A percentile compares a stretch with the other conserved stretches of the same genome.
These are phyloP conservation scores for Oryza meridionalis DNA, from an alignment of 176 grass and related monocot genomes.

Conservation along the genomic window DNA sequence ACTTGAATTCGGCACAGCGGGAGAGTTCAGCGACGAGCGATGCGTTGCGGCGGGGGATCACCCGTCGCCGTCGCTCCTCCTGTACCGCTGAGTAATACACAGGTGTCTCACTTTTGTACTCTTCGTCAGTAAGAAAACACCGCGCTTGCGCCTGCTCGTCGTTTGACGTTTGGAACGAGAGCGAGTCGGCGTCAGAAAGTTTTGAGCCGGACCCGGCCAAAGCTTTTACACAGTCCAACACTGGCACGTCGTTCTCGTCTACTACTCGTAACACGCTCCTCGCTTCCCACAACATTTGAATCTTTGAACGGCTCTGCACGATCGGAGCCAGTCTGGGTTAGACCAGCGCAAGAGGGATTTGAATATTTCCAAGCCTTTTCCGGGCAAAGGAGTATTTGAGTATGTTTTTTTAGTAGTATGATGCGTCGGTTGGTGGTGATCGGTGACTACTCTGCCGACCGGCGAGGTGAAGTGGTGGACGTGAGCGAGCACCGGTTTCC, in stretches of 20 bases:
- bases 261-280: neutral
- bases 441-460: neutral
- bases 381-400: neutral
- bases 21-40: slow-evolving; percentile 2
- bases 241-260: neutral
- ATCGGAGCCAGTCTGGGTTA: neutral
- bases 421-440: slow-evolving; percentile 24
- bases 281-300: neutral
- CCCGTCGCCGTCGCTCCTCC: slow-evolving; percentile 14
- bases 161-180: neutral
- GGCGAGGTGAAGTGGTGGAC: neutral
- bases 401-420: neutral
- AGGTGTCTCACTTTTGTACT: neutral
- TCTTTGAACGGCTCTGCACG: neutral
- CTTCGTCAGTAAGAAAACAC: slow-evolving; percentile 8
- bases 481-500: slow-evolving; percentile 17
- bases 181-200: neutral
- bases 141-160: neutral
- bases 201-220: slow-evolving; percentile 23
- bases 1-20: slow-evolving; percentile 26
- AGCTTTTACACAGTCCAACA: slow-evolving; percentile 26
- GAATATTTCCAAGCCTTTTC: neutral
- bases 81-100: neutral
- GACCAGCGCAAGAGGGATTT: neutral
- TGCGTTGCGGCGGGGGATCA: neutral